Base-by-base conservation (phyloP, 2,329 filamentous ascomycete genomes). In the Ceratocystiopsis minuta region DNA sequence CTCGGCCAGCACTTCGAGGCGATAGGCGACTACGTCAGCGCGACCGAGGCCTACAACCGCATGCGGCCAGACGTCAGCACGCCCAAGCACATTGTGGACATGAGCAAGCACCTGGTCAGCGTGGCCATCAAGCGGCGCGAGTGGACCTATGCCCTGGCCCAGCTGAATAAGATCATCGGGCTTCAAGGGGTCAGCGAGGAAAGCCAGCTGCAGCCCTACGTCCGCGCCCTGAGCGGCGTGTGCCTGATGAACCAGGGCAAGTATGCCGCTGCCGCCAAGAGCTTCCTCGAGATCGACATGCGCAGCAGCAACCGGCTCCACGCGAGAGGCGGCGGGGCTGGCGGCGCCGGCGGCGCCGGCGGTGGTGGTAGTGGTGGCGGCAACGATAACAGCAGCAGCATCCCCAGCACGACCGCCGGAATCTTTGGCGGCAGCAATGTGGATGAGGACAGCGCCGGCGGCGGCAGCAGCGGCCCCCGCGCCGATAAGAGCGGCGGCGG, bases 51-150 rank as follows among this genome's bases (percentile, higher is more conserved):
- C 2, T 96, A 83, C 56, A 66, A 70, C 48, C 78, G 80, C 49
- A 95, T 96, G 86, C 76, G 90, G 48, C 83, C 92, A 44, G 88
- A 88, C 54, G 85, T 87, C 50, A 90, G 79, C 43, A 83, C 82
- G 0, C 70, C 78, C 3, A 80, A 80, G 48, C 88, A 98, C 51
- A 77, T 95, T 36, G 67, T 82, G 38, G 84, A 90, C 43, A 83
- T 93, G 58, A 75, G 77, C 16, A 76, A 83, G 54, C 82, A 86
- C 46, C 68, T 92, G 28, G 77, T 88, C 47, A 75, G 75, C 49
- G 75, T 90, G 34, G 69, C 76, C 41, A 65, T 94, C 38, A 78
- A 90, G 49, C 78, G 80, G 39, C 72, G 70, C 28, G 83, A 92
- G 52, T 95, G 86, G 78, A 60, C 72, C 47, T 72, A 69, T 42